Conservation (phyloP, 768 basidiomycete genomes). For the Leccinum rimulosum region DNA sequence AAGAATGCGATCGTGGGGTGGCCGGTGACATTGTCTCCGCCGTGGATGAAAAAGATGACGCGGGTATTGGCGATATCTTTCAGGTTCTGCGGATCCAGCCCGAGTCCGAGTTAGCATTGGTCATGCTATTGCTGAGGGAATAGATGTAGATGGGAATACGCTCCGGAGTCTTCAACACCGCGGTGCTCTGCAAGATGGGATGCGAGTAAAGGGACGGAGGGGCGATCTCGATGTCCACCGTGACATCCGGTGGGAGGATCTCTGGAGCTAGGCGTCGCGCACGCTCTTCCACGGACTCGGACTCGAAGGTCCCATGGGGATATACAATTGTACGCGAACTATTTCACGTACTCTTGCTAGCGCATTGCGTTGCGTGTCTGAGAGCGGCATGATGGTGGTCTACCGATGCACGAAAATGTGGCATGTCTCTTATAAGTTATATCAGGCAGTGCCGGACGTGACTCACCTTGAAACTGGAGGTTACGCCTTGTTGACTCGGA, state of each 20-base stretch:
- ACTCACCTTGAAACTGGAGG: neutral
- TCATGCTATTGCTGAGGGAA: neutral
- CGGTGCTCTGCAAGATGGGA: neutral
- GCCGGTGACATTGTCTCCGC: constrained; percentile 19
- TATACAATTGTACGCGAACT: neutral
- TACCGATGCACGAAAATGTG: neutral
- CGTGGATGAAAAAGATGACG: too few relatives aligned
- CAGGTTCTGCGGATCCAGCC: neutral
- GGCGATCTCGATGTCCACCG: constrained; percentile 15
- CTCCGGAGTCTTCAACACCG: constrained; percentile 12
- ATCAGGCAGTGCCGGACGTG: neutral
- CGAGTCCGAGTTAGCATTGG: neutral
- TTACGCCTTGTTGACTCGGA: neutral
- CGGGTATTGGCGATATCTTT: neutral
- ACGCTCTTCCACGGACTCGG: constrained; percentile 15
- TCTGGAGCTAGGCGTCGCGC: constrained; percentile 1
- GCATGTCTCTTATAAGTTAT: neutral
- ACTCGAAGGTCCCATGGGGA: rapidly evolving
- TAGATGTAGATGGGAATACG: constrained; percentile 22
- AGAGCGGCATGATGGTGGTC: constrained; percentile 10
- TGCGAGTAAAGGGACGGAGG: constrained; percentile 6
- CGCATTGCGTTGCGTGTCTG: constrained; percentile 13
- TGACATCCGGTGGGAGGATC: constrained; percentile 2
- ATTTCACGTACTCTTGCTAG: constrained; percentile 1
- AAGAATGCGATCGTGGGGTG: constrained; percentile 13